A percentile compares a stretch with the other conserved stretches of the same genome.
Evolutionary conservation across 495 filamentous ascomycete species (phyloP).

Genomic region (Aspergillus funiculosus): DNA sequence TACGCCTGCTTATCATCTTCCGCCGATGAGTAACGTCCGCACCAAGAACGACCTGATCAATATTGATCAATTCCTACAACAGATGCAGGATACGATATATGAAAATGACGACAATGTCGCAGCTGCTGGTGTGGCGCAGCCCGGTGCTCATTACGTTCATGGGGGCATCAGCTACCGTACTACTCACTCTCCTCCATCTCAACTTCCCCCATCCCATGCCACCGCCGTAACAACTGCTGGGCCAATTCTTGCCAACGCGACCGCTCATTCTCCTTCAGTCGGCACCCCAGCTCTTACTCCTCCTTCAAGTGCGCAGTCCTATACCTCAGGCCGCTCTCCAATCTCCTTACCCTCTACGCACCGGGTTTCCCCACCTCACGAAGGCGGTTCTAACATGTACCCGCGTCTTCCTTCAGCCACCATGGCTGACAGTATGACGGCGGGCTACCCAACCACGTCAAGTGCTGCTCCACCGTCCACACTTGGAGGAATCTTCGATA

Average conservation of each 20-base stretch:
- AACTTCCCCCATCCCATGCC: constrained; percentile 50
- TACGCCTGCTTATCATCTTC: constrained; percentile 64
- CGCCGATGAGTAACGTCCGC: constrained; percentile 76
- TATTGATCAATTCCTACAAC: constrained; percentile 88
- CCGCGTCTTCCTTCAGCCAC: constrained; percentile 75
- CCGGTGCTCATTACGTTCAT: constrained; percentile 59
- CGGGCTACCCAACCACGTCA: constrained; percentile 56
- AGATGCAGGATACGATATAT: constrained; percentile 91
- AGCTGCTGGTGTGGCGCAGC: constrained; percentile 65
- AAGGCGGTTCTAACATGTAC: constrained; percentile 66
- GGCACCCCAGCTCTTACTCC: constrained; percentile 85
- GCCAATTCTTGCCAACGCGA: constrained; percentile 52
- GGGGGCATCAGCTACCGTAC: constrained; percentile 57
- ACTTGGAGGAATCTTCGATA: constrained; percentile 74
- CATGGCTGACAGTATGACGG: constrained; percentile 47
- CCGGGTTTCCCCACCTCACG: constrained; percentile 61
- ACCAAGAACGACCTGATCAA: constrained; percentile 90
- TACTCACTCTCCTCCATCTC: constrained; percentile 63
- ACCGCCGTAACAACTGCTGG: constrained; percentile 52
- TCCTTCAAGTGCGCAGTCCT: constrained; percentile 78
- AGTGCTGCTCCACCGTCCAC: constrained; percentile 68
- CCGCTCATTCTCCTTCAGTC: constrained; percentile 45
- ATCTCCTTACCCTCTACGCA: constrained; percentile 51
- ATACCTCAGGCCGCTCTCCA: constrained; percentile 82
- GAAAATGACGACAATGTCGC: constrained; percentile 77